Evolutionary conservation across 176 grass and related monocot genomes (phyloP), one percentile per base, ranked within the genome.

Genomic region (Avena sativa): DNA sequence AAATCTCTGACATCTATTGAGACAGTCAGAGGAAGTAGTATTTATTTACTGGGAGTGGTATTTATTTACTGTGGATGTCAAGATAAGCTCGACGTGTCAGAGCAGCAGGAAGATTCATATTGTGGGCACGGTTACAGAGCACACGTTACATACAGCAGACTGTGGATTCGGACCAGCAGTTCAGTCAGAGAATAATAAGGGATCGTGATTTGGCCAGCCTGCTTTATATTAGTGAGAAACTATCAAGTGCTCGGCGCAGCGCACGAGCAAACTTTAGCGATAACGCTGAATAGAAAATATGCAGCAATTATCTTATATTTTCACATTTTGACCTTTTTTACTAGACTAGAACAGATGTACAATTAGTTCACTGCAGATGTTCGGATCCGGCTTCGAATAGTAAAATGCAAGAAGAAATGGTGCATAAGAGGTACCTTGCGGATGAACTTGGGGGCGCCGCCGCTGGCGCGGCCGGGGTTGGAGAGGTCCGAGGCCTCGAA

Each of bases 401-500:
- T 47, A 34, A 28, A 23, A 2, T 0, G 9, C 1, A 51, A 3
- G 28, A 0, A 10, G 13, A 17, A 2, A 26, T 5, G 50, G 7
- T 11, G 23, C 10, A 43, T 43, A 8, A 43, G 5, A 43, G 40
- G 1, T 43, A 43, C 93, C 89, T 91, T 89, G 43, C 81, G 91
- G 84, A 90, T 64, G 86, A 91, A 86, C 76, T 91, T 95, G 64
- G 86, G 89, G 11, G 81, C 91, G 74, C 19, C 30, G 59, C 69
- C 88, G 12, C 17, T 62, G 79, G 83, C 67, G 20, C 79, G 71
- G 78, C 83, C 76, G 44, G 92, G 73, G 74, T 76, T 85, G 23
- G 84, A 71, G 82, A 95, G 78, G 9, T 80, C 69, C 3, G 73
- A 6, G 9, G 91, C 93, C 81, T 95, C 93, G 44, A 92, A 80